Evolutionary conservation across 164 flowering plant species (phyloP).

Genomic region (Umbellularia californica): DNA sequence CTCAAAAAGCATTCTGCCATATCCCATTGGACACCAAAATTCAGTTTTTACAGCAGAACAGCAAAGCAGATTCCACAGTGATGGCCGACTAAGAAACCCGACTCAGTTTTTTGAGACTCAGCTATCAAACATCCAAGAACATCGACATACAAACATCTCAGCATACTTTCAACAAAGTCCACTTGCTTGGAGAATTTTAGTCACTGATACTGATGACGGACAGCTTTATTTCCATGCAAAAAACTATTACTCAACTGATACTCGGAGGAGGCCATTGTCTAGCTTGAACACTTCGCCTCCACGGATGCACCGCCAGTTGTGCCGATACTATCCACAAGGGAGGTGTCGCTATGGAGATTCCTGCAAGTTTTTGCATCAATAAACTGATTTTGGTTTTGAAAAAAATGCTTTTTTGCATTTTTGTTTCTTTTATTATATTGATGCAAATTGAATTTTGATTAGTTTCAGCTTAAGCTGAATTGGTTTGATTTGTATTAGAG

Average conservation of each 20-base stretch:
- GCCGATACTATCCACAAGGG: constrained; percentile 45
- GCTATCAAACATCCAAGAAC: not conserved
- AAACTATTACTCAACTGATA: not conserved
- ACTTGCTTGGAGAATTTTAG: not conserved
- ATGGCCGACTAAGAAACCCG: not conserved
- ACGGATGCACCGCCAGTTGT: constrained; percentile 12
- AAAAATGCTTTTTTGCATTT: too few species aligned
- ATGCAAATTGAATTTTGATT: too few species aligned
- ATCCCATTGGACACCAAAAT: not conserved
- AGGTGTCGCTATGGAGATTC: constrained; percentile 56
- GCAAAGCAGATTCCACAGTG: not conserved
- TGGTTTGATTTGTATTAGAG: too few species aligned
- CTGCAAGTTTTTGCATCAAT: constrained; percentile 60
- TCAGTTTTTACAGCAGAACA: not conserved
- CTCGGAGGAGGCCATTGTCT: constrained; percentile 20
- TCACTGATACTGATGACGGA: not conserved
- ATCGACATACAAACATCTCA: not conserved
- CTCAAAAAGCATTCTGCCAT: not conserved
- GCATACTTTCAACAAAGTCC: not conserved
- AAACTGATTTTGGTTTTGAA: not conserved
- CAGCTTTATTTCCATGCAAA: not conserved
- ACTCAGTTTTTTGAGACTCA: not conserved
- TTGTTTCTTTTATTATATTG: too few species aligned
- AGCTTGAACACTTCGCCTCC: constrained; percentile 15
- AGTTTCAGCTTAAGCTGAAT: too few species aligned